Evolutionary conservation across 176 grass and related monocot genomes (phyloP).

Genomic region (Rhynchospora tenuis): DNA sequence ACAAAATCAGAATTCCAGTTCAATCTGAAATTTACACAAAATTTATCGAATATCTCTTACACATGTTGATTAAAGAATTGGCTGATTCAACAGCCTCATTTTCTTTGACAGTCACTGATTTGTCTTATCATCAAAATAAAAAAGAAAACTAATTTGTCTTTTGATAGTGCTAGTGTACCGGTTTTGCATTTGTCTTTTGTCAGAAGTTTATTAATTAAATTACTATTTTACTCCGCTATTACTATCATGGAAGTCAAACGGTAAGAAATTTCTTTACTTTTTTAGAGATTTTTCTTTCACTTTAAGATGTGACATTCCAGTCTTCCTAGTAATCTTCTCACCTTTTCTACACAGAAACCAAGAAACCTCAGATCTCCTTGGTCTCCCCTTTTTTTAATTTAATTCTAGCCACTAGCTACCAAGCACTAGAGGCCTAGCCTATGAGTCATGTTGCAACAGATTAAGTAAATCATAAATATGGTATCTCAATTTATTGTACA

Average conservation of each 20-base stretch:
- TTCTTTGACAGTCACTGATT: neutral
- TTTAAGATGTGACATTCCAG: neutral
- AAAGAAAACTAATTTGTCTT: neutral
- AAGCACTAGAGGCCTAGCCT: neutral
- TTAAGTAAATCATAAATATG: neutral
- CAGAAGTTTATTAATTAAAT: neutral
- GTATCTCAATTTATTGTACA: neutral
- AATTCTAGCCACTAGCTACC: neutral
- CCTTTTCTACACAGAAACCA: neutral
- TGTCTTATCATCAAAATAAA: neutral
- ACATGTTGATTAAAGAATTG: neutral
- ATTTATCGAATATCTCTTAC: neutral
- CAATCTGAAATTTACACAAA: neutral
- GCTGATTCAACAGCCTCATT: neutral
- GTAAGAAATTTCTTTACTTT: neutral
- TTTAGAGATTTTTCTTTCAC: neutral
- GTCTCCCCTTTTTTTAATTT: neutral
- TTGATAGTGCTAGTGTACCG: neutral
- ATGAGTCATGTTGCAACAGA: neutral
- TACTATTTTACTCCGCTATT: neutral
- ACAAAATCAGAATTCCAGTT: neutral
- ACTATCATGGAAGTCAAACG: neutral
- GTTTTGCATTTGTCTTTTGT: neutral
- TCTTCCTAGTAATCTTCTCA: constrained; percentile 13
- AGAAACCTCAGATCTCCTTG: constrained; percentile 5